These are phyloP conservation scores for Zygosaccharomyces rouxii DNA, from an alignment of 805 yeast genomes.

Conservation along the genomic window DNA sequence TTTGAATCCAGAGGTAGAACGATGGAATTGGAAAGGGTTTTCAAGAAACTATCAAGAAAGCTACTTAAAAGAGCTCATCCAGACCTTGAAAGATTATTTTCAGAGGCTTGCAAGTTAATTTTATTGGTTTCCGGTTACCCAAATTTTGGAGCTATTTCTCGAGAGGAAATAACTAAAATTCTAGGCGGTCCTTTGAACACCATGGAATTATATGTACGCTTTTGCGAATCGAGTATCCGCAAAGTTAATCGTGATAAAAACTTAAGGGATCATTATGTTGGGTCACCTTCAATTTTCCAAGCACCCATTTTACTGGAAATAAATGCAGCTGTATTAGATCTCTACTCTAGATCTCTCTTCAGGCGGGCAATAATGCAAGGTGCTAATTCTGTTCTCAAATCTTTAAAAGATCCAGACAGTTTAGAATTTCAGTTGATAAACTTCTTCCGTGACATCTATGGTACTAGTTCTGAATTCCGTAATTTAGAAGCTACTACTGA, in stretches of 20 bases:
- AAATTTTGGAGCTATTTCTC: not conserved
- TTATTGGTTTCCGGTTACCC: conserved; percentile 1
- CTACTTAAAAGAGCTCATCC: not conserved
- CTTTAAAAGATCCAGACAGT: conserved; percentile 3
- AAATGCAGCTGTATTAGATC: conserved; percentile 8
- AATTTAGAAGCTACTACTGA: conserved; percentile 6
- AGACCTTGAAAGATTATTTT: conserved; percentile 5
- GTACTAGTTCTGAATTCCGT: conserved; percentile 9
- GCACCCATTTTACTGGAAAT: conserved; percentile 7
- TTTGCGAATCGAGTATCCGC: conserved; percentile 13
- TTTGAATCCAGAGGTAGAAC: conserved; percentile 8
- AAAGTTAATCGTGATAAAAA: conserved; percentile 4
- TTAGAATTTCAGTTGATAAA: conserved; percentile 8
- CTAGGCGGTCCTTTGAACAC: conserved; percentile 18
- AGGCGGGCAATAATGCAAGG: conserved; percentile 18
- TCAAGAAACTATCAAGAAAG: not conserved
- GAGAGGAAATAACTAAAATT: not conserved
- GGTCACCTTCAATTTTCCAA: conserved; percentile 1
- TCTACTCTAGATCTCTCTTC: conserved; percentile 16
- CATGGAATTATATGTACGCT: conserved; percentile 17
- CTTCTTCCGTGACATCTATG: conserved; percentile 4
- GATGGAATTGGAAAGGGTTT: conserved; percentile 4
- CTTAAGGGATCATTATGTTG: not conserved
- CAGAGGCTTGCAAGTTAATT: conserved; percentile 7
- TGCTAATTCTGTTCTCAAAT: conserved; percentile 1